phyloP scores from a whole-genome alignment of 345 rosid species.

The Psidium friedrichsthalianum region DNA sequence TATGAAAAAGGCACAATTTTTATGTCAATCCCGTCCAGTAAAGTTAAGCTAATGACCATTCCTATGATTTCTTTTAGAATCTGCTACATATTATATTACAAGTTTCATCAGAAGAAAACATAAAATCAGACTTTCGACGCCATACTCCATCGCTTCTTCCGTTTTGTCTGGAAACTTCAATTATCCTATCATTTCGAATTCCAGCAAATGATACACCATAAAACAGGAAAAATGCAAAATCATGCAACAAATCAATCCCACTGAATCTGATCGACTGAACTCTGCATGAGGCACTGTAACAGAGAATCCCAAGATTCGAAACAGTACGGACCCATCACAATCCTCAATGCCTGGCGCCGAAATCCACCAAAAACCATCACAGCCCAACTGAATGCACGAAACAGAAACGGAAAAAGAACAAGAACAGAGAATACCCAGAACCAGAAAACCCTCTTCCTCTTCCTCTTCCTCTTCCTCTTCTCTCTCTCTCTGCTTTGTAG shows the following conservation, averaged over 20 bases:
- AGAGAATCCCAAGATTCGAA: background rate
- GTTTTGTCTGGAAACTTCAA: background rate
- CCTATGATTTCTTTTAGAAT: background rate
- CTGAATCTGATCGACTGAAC: background rate
- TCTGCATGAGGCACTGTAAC: background rate
- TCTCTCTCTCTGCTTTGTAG: background rate
- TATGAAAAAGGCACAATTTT: background rate
- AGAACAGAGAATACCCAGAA: background rate
- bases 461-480: background rate
- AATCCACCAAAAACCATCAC: background rate
- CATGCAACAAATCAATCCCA: background rate
- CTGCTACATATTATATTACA: background rate
- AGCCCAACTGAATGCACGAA: background rate
- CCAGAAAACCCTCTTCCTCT: background rate
- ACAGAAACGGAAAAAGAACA: background rate
- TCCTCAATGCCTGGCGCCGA: background rate
- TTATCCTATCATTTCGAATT: background rate
- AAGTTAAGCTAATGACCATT: background rate
- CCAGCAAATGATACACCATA: background rate
- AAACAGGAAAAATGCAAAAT: background rate
- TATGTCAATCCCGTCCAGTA: background rate
- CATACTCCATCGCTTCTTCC: background rate
- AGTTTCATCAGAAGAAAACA: background rate
- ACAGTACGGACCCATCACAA: background rate
- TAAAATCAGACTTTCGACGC: background rate